Percentiles rank a stretch among this genome's conserved stretches.
phyloP scores from a whole-genome alignment of 495 filamentous ascomycete species.

The Hypoxylon rickii region DNA sequence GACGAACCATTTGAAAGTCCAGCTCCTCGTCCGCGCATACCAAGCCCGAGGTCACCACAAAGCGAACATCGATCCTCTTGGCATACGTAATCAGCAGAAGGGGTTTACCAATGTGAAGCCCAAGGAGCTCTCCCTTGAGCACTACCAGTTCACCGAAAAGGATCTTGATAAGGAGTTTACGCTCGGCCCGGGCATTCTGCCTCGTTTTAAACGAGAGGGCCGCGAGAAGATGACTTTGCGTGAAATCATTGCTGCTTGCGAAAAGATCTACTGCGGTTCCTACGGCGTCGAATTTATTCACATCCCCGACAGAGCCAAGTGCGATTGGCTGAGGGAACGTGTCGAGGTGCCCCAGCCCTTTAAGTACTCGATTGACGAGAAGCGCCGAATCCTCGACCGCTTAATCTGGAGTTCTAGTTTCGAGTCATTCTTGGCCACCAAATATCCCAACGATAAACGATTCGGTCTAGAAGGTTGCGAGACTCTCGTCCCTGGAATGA shows the following conservation, averaged over 20 bases:
- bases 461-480: slow-evolving; percentile 98
- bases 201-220: slow-evolving; percentile 83
- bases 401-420: slow-evolving; percentile 98
- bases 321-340: slow-evolving; percentile 95
- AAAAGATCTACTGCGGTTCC: slow-evolving; percentile 93
- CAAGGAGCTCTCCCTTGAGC: slow-evolving; percentile 87
- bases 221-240: slow-evolving; percentile 95
- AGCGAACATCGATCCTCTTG: slow-evolving; percentile 93
- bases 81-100: slow-evolving; percentile 84
- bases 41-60: slow-evolving; percentile 98
- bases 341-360: slow-evolving; percentile 93
- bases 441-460: slow-evolving; percentile 99
- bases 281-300: slow-evolving; percentile 99
- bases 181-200: slow-evolving; percentile 93
- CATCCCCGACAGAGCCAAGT: slow-evolving; percentile 95
- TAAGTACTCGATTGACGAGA: slow-evolving; percentile 95
- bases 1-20: slow-evolving; percentile 96
- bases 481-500: slow-evolving; percentile 97
- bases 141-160: slow-evolving; percentile 93
- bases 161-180: slow-evolving; percentile 92
- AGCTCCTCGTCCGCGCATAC: slow-evolving; percentile 94
- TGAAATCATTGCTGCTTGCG: slow-evolving; percentile 91
- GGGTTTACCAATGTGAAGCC: slow-evolving; percentile 87
- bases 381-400: slow-evolving; percentile 94
- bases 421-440: slow-evolving; percentile 89